Evolutionary conservation across 1,284 basidiomycete species (phyloP).

Genomic region (Ceratobasidium sp.): DNA sequence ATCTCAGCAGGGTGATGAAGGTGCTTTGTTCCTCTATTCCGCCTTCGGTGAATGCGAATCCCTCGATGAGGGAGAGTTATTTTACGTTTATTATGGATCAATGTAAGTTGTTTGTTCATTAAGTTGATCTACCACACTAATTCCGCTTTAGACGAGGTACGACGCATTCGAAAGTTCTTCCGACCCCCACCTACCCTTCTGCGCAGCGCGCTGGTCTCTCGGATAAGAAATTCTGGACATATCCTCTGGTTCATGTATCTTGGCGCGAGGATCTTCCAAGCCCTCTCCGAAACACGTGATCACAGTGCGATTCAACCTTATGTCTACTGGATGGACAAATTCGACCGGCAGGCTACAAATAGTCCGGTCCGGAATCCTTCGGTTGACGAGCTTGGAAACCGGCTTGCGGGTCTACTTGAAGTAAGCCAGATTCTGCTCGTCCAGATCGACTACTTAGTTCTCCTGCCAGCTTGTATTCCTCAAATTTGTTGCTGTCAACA

Average conservation of each 20-base stretch:
- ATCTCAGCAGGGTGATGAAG: background rate
- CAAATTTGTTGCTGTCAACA: constrained; percentile 14
- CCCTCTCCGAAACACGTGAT: background rate
- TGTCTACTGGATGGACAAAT: constrained; percentile 15
- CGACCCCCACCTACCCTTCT: background rate
- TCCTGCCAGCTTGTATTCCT: constrained; percentile 17
- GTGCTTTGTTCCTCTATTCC: constrained; percentile 10
- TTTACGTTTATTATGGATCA: background rate
- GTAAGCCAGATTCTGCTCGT: background rate
- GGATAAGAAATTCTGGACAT: background rate
- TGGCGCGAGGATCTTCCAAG: constrained; percentile 16
- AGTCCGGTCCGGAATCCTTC: background rate
- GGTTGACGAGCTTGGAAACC: background rate
- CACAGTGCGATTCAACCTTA: background rate
- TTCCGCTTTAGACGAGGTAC: constrained; percentile 1
- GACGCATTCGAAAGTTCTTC: constrained; percentile 17
- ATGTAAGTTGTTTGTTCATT: constrained; percentile 8
- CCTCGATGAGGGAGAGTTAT: constrained; percentile 13
- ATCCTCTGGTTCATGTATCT: constrained; percentile 20
- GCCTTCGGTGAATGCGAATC: background rate
- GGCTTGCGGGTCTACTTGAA: constrained; percentile 26
- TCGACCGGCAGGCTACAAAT: constrained; percentile 2
- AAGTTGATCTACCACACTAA: background rate
- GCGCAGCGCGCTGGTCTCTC: background rate
- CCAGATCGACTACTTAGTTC: background rate